A percentile compares a stretch with the other conserved stretches of the same genome.
Conservation (phyloP, 2,329 filamentous ascomycete species). For the Pseudocercospora macadamiae region DNA sequence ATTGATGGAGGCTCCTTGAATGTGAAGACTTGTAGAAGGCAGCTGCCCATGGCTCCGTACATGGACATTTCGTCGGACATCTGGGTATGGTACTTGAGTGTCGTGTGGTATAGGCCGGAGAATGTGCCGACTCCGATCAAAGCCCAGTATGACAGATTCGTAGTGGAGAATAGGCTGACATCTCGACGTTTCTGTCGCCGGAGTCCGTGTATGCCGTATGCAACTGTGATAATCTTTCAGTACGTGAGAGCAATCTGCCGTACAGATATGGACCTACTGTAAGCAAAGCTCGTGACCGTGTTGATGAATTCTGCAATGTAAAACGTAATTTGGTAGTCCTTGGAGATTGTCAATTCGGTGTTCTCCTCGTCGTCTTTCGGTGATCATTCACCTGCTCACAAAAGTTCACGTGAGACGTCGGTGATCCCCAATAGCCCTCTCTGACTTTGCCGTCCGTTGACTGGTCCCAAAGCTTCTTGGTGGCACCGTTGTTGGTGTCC, state of each 20-base stretch:
- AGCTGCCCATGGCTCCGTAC: conserved; percentile 33
- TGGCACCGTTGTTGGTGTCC: background rate
- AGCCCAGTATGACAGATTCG: conserved; percentile 32
- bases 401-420: conserved; percentile 22
- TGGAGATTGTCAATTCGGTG: background rate
- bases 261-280: conserved; percentile 19
- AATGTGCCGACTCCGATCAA: conserved; percentile 33
- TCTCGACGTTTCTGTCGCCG: conserved; percentile 30
- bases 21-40: conserved; percentile 30
- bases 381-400: conserved; percentile 28
- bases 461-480: conserved; percentile 20
- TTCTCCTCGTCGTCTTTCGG: background rate
- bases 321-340: conserved; percentile 31
- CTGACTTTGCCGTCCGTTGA: conserved; percentile 5
- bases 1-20: conserved; percentile 28
- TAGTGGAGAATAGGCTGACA: conserved; percentile 23
- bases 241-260: background rate
- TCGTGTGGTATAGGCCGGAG: conserved; percentile 30
- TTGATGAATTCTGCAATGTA: conserved; percentile 35
- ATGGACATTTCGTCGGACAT: conserved; percentile 36
- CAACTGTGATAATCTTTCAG: conserved; percentile 19
- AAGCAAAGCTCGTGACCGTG: conserved; percentile 31
- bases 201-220: conserved; percentile 32
- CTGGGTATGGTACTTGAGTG: conserved; percentile 34
- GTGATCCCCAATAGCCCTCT: conserved; percentile 10